phyloP scores from a whole-genome alignment of 1,284 basidiomycete species.

The Ustilago hordei region DNA sequence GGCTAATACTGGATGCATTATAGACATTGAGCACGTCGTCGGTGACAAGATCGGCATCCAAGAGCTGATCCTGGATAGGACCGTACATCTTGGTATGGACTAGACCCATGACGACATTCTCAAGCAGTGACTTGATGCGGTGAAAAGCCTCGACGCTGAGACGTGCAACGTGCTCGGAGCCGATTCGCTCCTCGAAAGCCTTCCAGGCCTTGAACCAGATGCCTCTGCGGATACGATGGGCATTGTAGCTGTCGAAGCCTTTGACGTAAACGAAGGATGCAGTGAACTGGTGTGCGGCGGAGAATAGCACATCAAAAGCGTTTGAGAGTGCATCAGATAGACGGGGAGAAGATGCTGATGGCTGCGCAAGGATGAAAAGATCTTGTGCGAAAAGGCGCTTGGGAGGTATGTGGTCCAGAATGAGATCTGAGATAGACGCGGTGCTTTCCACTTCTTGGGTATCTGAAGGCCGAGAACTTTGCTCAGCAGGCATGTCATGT shows the following conservation, averaged over 20 bases:
- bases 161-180: constrained; percentile 26
- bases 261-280: constrained; percentile 51
- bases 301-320: constrained; percentile 22
- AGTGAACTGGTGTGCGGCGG: constrained; percentile 41
- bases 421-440: constrained; percentile 14
- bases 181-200: constrained; percentile 38
- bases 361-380: constrained; percentile 15
- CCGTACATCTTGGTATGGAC: constrained; percentile 47
- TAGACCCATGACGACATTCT: constrained; percentile 51
- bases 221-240: constrained; percentile 46
- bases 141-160: constrained; percentile 35
- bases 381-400: constrained; percentile 24
- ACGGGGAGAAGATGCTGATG: constrained; percentile 7
- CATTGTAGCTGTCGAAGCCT: constrained; percentile 52
- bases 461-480: background rate
- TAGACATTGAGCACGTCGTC: constrained; percentile 37
- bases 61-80: constrained; percentile 32
- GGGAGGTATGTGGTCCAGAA: constrained; percentile 17
- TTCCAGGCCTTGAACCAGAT: constrained; percentile 51
- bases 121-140: constrained; percentile 41
- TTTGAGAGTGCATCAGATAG: constrained; percentile 18
- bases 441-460: background rate
- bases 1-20: constrained; percentile 20
- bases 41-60: constrained; percentile 31
- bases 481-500: background rate